Percentiles rank a stretch among this genome's conserved stretches.
Conservation (phyloP, 495 filamentous ascomycete species). For the Xylaria telfairii region DNA sequence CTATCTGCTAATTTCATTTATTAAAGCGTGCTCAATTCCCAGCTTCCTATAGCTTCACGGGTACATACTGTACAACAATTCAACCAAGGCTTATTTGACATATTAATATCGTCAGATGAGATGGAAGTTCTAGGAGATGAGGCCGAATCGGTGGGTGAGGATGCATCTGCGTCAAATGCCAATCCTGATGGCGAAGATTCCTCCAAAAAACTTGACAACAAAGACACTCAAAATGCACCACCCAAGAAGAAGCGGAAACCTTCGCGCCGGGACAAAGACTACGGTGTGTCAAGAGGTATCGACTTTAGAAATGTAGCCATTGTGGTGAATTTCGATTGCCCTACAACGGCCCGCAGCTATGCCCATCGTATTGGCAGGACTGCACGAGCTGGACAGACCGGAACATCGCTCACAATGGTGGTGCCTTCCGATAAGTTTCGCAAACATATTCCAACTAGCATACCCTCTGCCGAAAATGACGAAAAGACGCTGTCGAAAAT, state of each 20-base stretch:
- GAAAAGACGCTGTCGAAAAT: slow-evolving; percentile 81
- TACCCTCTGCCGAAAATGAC: slow-evolving; percentile 75
- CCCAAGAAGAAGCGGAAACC: slow-evolving; percentile 68
- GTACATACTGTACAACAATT: slow-evolving; percentile 97
- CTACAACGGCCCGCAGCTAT: slow-evolving; percentile 86
- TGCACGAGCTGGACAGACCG: slow-evolving; percentile 84
- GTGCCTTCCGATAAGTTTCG: slow-evolving; percentile 78
- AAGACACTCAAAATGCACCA: slow-evolving; percentile 28
- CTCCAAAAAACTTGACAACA: slow-evolving; percentile 31
- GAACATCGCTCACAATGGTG: slow-evolving; percentile 95
- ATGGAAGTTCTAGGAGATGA: slow-evolving; percentile 79
- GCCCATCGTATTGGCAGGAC: slow-evolving; percentile 91
- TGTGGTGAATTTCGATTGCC: slow-evolving; percentile 97
- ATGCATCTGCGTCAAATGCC: slow-evolving; percentile 14
- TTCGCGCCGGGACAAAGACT: slow-evolving; percentile 75
- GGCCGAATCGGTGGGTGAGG: slow-evolving; percentile 45
- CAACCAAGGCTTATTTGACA: slow-evolving; percentile 94
- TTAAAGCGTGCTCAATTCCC: slow-evolving; percentile 87
- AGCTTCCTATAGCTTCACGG: slow-evolving; percentile 89
- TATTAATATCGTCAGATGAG: slow-evolving; percentile 95
- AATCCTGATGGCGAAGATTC: slow-evolving; percentile 1
- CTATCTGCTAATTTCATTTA: slow-evolving; percentile 4
- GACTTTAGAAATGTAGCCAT: slow-evolving; percentile 95
- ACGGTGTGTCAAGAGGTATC: slow-evolving; percentile 84
- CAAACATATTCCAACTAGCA: slow-evolving; percentile 86